Evolutionary conservation across 2,329 filamentous ascomycete species (phyloP).

Genomic region (Venturia pyrina): DNA sequence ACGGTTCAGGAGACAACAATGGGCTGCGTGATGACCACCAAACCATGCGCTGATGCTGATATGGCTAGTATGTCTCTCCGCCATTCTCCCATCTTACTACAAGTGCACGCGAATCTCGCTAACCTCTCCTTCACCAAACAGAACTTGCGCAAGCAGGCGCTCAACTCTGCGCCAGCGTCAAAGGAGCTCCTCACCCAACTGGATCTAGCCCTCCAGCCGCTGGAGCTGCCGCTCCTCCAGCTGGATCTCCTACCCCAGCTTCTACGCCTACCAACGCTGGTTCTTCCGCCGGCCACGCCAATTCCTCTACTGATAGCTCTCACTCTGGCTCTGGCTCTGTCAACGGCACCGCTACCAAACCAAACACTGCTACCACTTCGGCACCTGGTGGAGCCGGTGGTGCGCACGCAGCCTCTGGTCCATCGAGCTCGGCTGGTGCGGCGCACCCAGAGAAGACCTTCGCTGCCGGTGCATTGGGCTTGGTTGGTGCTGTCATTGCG

Average conservation of each 20-base stretch:
- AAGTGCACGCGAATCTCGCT: background rate
- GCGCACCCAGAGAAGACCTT: background rate
- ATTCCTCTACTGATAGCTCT: too few species aligned
- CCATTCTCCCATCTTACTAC: background rate
- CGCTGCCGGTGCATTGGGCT: background rate
- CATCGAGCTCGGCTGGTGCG: background rate
- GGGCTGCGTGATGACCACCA: background rate
- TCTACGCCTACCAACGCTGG: too few species aligned
- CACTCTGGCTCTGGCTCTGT: too few species aligned
- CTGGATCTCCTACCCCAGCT: background rate
- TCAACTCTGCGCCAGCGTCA: background rate
- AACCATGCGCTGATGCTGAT: background rate
- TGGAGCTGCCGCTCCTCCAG: background rate
- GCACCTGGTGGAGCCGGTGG: background rate
- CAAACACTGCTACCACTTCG: background rate
- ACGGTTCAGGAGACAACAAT: background rate
- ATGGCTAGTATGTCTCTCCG: background rate
- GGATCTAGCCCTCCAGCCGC: background rate
- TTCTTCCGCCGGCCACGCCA: too few species aligned
- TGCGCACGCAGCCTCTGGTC: background rate
- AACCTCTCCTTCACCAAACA: background rate
- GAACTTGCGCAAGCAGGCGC: background rate
- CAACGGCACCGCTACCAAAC: background rate
- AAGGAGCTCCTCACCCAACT: background rate
- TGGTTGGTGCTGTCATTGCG: background rate